phyloP scores from a whole-genome alignment of 306 rosid genomes.

The Pyrus communis region DNA sequence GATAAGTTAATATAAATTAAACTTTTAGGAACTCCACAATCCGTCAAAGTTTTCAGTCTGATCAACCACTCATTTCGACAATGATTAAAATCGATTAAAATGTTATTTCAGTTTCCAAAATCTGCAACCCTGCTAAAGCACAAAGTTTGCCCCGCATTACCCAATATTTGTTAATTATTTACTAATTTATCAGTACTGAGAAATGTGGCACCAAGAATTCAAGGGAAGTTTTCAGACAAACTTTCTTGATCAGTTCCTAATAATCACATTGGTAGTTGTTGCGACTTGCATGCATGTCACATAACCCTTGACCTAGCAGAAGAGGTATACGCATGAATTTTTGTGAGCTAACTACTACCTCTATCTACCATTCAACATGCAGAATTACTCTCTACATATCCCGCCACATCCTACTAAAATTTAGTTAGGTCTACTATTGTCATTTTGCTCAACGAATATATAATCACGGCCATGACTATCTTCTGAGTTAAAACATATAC shows the following conservation, averaged over 20 bases:
- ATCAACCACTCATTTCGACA: not conserved
- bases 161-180: not conserved
- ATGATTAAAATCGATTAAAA: not conserved
- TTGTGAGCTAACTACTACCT: not conserved
- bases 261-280: not conserved
- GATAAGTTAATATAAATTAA: not conserved
- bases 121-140: not conserved
- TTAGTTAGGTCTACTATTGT: not conserved
- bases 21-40: not conserved
- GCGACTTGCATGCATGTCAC: not conserved
- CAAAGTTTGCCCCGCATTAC: not conserved
- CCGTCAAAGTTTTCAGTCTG: not conserved
- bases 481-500: too few relatives aligned
- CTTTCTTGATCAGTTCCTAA: not conserved
- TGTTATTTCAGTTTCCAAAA: not conserved
- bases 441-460: not conserved
- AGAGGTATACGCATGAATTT: not conserved
- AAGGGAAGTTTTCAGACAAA: not conserved
- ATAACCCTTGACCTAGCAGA: not conserved
- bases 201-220: conserved; percentile 3
- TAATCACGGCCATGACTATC: too few relatives aligned
- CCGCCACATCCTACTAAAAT: not conserved
- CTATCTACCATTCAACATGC: conserved; percentile 11
- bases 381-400: not conserved
- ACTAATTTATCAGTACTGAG: not conserved